These are phyloP conservation scores for Stephania yunnanensis DNA, from an alignment of 164 flowering plant species.

Conservation along the genomic window DNA sequence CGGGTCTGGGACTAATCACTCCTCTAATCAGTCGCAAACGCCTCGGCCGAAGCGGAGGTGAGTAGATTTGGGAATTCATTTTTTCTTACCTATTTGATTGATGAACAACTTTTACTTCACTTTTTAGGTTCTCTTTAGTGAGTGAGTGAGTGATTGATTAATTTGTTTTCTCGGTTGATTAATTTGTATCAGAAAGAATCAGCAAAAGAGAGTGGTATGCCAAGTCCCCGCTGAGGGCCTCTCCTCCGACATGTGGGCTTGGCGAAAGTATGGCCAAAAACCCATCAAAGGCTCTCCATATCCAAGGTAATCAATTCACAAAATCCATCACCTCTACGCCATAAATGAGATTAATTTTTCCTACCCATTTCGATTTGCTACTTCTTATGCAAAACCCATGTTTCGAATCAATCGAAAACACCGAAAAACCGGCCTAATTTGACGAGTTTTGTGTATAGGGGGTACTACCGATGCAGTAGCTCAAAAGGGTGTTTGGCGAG, in stretches of 20 bases:
- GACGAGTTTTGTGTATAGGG: slow-evolving; percentile 35
- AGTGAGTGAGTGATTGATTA: neutral
- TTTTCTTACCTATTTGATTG: neutral
- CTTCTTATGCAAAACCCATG: neutral
- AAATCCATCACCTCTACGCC: no score
- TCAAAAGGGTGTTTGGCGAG: slow-evolving; percentile 93
- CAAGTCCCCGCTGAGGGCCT: slow-evolving; percentile 79
- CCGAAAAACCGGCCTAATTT: no score
- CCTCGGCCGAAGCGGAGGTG: slow-evolving; percentile 76
- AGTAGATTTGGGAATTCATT: neutral
- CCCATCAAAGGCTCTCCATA: slow-evolving; percentile 98
- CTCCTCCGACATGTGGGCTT: slow-evolving; percentile 85
- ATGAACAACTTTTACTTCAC: slow-evolving; percentile 8
- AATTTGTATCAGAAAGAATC: slow-evolving; percentile 54
- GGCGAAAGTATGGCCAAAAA: slow-evolving; percentile 97
- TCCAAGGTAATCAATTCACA: slow-evolving; percentile 49
- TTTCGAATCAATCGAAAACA: neutral
- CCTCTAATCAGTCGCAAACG: slow-evolving; percentile 20
- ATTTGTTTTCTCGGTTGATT: neutral
- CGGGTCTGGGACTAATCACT: neutral
- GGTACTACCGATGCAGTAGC: slow-evolving; percentile 94
- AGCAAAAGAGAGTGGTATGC: slow-evolving; percentile 59
- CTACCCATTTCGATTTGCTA: neutral
- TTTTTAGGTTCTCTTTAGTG: neutral
- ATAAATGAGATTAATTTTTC: neutral